A percentile compares a stretch with the other conserved stretches of the same genome.
These are phyloP conservation scores for Hyphochytrium catenoides DNA, from an alignment of 352 stramenopile genomes.

Conservation along the genomic window DNA sequence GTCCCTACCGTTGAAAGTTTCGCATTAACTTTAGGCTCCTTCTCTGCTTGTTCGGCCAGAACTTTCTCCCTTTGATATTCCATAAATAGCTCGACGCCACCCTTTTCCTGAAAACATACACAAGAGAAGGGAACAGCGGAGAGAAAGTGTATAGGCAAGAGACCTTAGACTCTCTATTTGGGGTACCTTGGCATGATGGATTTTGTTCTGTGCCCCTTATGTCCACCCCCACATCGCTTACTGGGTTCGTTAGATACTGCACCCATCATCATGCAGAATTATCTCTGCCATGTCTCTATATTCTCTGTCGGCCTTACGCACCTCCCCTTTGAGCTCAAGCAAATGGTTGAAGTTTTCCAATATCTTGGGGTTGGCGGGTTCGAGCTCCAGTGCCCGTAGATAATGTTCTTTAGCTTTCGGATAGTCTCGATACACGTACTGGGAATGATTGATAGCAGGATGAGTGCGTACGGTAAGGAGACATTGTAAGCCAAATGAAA, in stretches of 20 bases:
- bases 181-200: neutral
- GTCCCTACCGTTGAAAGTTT: no score
- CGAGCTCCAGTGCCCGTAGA: constrained; percentile 24
- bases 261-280: no score
- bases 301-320: no score
- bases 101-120: constrained; percentile 15
- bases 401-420: constrained; percentile 31
- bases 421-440: constrained; percentile 40
- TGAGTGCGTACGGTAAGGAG: no score
- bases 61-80: constrained; percentile 33
- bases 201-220: neutral
- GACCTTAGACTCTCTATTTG: neutral
- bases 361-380: constrained; percentile 26
- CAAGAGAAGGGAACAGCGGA: neutral
- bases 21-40: no score
- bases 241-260: no score
- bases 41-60: constrained; percentile 18
- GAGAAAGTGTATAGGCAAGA: neutral
- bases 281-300: no score
- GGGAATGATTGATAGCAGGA: no score
- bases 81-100: constrained; percentile 32
- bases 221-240: no score
- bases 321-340: no score
- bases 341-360: constrained; percentile 51
- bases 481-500: no score